Base-by-base conservation (phyloP, 495 filamentous ascomycete species). In the Xylaria cubensis region DNA sequence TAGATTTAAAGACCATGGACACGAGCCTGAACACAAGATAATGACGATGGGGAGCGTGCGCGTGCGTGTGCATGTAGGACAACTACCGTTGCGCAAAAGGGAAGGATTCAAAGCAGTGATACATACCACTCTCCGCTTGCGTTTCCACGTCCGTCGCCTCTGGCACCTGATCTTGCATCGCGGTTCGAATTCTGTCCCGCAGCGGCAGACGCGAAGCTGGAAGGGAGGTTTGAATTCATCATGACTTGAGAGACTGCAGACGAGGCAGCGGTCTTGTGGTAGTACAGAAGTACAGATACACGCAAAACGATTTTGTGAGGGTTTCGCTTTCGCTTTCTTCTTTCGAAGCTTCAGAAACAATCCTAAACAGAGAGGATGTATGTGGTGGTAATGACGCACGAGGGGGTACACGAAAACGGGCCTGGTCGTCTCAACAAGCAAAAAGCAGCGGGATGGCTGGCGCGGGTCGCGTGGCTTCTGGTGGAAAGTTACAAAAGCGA, bases 161-260 rank as follows among this genome's bases (percentile, higher is more conserved):
- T 84, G 68, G 76, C 83, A 81, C 84, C 86, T 75, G 84, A 80
- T 76, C 80, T 84, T 67, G 86, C 76, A 72, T 88, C 83, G 78
- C 82, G 82, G 74, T 83, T 87, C 70, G 87, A 82, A 75, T 83
- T 89, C 82, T 93, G 92, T 79, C 91, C 92, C 74, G 92, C 92
- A 74, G 92, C 92, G 72, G 92, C 92, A 74, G 92, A 93, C 79
- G 92, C 92, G 86, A 94, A 94, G 88, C 91, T 93, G 72, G 92
- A 93, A 73, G 91, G 88, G 76, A 94, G 88, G 83, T 91, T 90
- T 80, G 91, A 90, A 82, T 91, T 88, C 92, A 94, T 94, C 65
- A 50, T 81, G 58, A 41, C n/a, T 34, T 34, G 3, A 21, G 12
- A 48, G 17, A 56, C 21, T 65, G 62, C 21, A 65, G 65, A 46